Evolutionary conservation across 2,329 filamentous ascomycete genomes (phyloP), one percentile per base, ranked within the genome.

Genomic region (Raffaelea ambrosiae): DNA sequence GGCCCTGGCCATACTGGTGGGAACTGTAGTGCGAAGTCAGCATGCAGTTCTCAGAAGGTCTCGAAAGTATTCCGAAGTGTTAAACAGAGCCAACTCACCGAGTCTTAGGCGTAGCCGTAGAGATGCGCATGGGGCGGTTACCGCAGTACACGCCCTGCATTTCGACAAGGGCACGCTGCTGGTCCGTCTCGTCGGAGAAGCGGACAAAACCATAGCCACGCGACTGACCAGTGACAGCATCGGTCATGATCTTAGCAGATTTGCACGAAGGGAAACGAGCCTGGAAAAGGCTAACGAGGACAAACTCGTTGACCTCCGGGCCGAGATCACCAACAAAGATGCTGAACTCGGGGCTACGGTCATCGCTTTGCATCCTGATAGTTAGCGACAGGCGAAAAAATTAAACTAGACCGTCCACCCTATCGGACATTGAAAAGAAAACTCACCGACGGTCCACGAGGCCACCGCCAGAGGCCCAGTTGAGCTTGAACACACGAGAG

Each of bases 71-170:
- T 7, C 26, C 26, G 26, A 13, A 7, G 7, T 29, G 26, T 7
- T 13, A 29, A 29, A 29, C 26, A 29, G n/a, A n/a, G n/a, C n/a
- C n/a, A n/a, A n/a, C n/a, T n/a, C 66, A 76, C 72, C 76, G 74
- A 74, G 96, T 96, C 84, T 97, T 98, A 48, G 93, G 93, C 21
- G 93, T 97, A 10, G 93, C 93, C 53, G 93, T 96, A 45, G 88
- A 95, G 64, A 98, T 97, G 61, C 93, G 86, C 93, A 98, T 98
- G 47, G 93, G 93, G 54, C 93, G 82, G 72, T 97, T 98, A 55
- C 93, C 93, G 64, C 93, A 97, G 76, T 97, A 98, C 33, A 97
- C 93, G 57, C 93, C 93, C 72, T 98, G 93, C 93, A 98, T 98
- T 73, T 98, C 93, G 46, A 84, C 85, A 20, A 98, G 77, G 54